Evolutionary conservation across 2,329 filamentous ascomycete genomes (phyloP), one percentile per base, ranked within the genome.

Genomic region (Alternaria brassicicola): DNA sequence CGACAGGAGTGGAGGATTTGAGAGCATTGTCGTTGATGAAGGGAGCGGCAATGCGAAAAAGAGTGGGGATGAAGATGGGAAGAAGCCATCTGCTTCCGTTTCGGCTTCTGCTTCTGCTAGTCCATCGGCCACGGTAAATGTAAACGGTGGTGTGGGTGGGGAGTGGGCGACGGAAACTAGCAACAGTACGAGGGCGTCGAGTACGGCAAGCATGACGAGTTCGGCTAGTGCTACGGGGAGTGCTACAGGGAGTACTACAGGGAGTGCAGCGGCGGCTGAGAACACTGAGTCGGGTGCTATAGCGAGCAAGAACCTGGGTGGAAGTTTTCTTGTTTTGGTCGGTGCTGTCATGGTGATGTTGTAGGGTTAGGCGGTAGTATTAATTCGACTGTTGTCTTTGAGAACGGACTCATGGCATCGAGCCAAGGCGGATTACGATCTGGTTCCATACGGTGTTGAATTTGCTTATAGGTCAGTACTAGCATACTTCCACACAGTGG

Each of bases 1-100:
- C 33, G 83, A 84, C 67, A 66, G 67, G 59, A 78, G 73, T 21
- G 83, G 83, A 25, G 69, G 61, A 31, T 83, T 66, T 49, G 52
- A 79, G 61, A 81, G 78, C 70, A 84, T 84, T 13, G 30, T 47
- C n/a, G 30, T 35, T 8, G 28, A 47, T 33, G 43, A 28, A 13
- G 10, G 4, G 19, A 13, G 31, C 17, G 28, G 43, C 3, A 35
- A n/a, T 12, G 43, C 21, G 4, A 35, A 47, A 30, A 33, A 47
- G 30, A 35, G 30, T n/a, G 28, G 17, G 10, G 10, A 12, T n/a
- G 19, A 17, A 31, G 43, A 47, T 33, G 28, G 9, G 9, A 21
- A 17, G 21, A 38, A 38, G 35, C 3, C 35, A 0, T 6, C 35
- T 12, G 35, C 35, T 21, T 21, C 35, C 1, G 35, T 17, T 38